These are phyloP conservation scores for Alternaria ventricosa DNA, from an alignment of 2,329 filamentous ascomycete genomes.

Conservation along the genomic window DNA sequence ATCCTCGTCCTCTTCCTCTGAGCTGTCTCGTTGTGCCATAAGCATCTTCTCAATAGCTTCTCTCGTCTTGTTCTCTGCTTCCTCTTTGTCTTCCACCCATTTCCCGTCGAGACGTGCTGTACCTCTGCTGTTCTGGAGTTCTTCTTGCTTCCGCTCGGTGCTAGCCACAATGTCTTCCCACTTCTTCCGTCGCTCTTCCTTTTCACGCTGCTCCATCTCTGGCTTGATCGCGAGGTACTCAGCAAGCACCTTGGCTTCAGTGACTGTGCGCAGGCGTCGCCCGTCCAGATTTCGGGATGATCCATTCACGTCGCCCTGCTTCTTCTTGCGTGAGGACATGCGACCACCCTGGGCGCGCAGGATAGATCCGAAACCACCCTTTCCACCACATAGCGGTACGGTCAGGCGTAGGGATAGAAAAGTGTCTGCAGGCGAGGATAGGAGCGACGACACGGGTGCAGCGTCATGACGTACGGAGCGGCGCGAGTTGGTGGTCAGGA, in stretches of 20 bases:
- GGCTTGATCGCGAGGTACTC: constrained; percentile 96
- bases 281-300: constrained; percentile 95
- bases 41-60: constrained; percentile 69
- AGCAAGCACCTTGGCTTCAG: constrained; percentile 91
- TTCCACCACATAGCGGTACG: constrained; percentile 84
- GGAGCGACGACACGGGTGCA: constrained; percentile 65
- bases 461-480: constrained; percentile 67
- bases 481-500: constrained; percentile 83
- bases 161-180: constrained; percentile 90
- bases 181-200: constrained; percentile 80
- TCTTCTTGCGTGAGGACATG: constrained; percentile 96
- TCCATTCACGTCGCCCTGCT: constrained; percentile 81
- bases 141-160: constrained; percentile 82
- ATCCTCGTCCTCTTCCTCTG: constrained; percentile 36
- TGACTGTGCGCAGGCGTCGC: constrained; percentile 85
- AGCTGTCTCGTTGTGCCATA: constrained; percentile 54
- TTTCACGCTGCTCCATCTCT: constrained; percentile 94
- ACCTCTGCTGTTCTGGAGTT: constrained; percentile 76
- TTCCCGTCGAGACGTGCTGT: constrained; percentile 75
- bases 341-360: constrained; percentile 94
- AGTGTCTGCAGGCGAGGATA: constrained; percentile 64
- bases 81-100: constrained; percentile 95
- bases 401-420: constrained; percentile 85
- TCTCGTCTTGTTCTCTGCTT: constrained; percentile 81
- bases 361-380: constrained; percentile 97